Evolutionary conservation across 306 rosid genomes (phyloP), one percentile per base, ranked within the genome.

Genomic region (Senna siamea): DNA sequence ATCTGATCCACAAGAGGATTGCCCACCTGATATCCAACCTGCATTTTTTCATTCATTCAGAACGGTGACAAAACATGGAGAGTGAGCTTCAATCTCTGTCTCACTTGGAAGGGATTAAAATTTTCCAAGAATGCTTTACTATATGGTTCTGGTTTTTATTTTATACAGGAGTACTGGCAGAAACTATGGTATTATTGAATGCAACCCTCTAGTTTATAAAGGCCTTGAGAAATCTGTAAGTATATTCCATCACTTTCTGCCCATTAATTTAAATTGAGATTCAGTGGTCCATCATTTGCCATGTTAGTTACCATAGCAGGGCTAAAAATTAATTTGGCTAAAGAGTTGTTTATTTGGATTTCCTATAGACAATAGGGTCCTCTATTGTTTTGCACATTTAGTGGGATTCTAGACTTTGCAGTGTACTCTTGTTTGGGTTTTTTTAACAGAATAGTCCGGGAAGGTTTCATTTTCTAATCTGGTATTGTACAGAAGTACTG

Each of bases 221-320:
- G 99, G 99, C 47, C 90, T 94, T 23, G 96, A 92, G 67, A 86
- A 56, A 82, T 80, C 86, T 69, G 99, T 94, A 83, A 84, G 95
- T 80, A 26, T 78, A 70, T 51, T 43, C 58, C 34, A 23, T 65
- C 64, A 67, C 47, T 73, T 75, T 78, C 52, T 70, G 8, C 81
- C 57, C 62, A 32, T 75, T 7, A 26, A 41, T 76, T 46, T 62
- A 67, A 59, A 30, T 74, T 69, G 53, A 64, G 74, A 76, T 79
- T 51, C 41, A 66, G 48, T 55, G 53, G 52, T 73, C 69, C 75
- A 47, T 55, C 72, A 57, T 12, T 80, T 60, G 59, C 30, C 1
- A 26, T n/a, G 68, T 52, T 58, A 35, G 40, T 59, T 28, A 14
- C 50, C 30, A 54, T 32, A 54, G 46, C 51, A 43, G 13, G 41